These are phyloP conservation scores for Endocarpon pusillum DNA, from an alignment of 495 filamentous ascomycete genomes.

Conservation along the genomic window DNA sequence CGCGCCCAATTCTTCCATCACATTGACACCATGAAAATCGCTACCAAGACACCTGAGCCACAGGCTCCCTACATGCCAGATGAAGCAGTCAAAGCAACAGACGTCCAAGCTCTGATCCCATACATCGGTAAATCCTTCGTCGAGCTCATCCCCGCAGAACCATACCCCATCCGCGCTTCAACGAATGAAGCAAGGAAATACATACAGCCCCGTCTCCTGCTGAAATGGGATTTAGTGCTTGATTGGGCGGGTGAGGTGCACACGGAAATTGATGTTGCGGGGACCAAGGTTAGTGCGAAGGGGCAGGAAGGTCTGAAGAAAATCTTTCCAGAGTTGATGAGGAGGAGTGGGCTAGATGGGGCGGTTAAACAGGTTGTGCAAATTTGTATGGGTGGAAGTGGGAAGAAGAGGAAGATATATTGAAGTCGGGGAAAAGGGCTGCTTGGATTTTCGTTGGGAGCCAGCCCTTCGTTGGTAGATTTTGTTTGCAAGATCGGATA, in stretches of 20 bases:
- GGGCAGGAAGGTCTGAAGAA: neutral
- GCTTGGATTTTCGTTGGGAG: conserved; percentile 24
- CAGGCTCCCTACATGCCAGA: neutral
- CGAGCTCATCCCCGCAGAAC: too few relatives aligned
- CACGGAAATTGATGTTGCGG: neutral
- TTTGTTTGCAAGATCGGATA: neutral
- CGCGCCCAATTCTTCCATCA: neutral
- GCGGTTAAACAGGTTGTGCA: too few relatives aligned
- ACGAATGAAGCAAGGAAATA: neutral
- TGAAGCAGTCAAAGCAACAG: neutral
- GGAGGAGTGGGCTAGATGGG: too few relatives aligned
- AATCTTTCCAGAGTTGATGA: neutral
- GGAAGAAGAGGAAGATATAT: too few relatives aligned
- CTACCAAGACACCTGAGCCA: too few relatives aligned
- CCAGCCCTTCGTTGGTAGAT: conserved; percentile 1
- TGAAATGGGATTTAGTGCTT: neutral
- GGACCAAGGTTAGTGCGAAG: neutral
- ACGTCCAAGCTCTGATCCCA: neutral
- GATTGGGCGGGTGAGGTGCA: neutral
- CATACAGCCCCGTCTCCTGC: neutral
- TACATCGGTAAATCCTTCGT: neutral
- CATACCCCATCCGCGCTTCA: neutral
- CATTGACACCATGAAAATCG: neutral
- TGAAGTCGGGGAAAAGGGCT: conserved; percentile 12
- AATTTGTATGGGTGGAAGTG: too few relatives aligned